A percentile compares a stretch with the other conserved stretches of the same genome.
These are phyloP conservation scores for Akanthomyces muscarius DNA, from an alignment of 2,329 filamentous ascomycete genomes.

Conservation along the genomic window DNA sequence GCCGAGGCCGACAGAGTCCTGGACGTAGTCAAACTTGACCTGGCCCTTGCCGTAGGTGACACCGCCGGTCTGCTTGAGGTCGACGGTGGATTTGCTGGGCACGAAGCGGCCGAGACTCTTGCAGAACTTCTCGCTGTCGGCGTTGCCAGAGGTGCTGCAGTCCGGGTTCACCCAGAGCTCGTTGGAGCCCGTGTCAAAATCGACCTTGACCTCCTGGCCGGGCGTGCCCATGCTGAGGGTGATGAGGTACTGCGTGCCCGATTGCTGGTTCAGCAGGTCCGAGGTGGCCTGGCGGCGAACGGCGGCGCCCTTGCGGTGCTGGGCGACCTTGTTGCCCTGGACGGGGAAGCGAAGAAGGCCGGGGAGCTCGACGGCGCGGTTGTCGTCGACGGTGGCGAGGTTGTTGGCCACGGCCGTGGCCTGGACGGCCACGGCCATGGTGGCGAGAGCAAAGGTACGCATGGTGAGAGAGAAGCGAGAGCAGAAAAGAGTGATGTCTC, in stretches of 20 bases:
- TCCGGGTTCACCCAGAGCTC: constrained; percentile 62
- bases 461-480: not conserved
- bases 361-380: constrained; percentile 14
- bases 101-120: constrained; percentile 43
- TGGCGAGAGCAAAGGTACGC: constrained; percentile 6
- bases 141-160: constrained; percentile 41
- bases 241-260: constrained; percentile 20
- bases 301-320: not conserved
- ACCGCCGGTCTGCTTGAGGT: constrained; percentile 34
- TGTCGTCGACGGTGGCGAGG: constrained; percentile 24
- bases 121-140: constrained; percentile 37
- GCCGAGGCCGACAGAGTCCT: constrained; percentile 42
- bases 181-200: constrained; percentile 57
- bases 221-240: constrained; percentile 49
- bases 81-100: constrained; percentile 34
- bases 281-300: constrained; percentile 7
- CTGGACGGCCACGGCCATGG: constrained; percentile 8
- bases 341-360: constrained; percentile 15
- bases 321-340: not conserved
- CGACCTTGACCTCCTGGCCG: constrained; percentile 48
- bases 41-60: constrained; percentile 49
- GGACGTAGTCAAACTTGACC: constrained; percentile 48
- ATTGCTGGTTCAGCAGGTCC: constrained; percentile 3
- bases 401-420: constrained; percentile 9
- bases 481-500: not conserved